Evolutionary conservation across 2,329 filamentous ascomycete genomes (phyloP).

Genomic region (Diaporthe sp.): DNA sequence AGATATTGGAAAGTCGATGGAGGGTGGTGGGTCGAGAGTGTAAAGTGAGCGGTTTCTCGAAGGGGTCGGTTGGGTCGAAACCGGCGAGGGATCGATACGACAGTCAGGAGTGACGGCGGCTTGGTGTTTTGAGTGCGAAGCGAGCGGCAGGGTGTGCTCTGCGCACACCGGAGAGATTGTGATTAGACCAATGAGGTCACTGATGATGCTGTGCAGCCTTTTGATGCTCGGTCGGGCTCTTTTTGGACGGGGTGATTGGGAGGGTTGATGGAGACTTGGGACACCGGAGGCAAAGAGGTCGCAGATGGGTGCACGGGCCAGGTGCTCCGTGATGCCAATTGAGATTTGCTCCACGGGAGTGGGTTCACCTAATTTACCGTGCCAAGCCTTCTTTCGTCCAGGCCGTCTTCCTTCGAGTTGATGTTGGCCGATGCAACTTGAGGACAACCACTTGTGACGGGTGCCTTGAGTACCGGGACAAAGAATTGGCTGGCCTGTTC

Average conservation of each 20-base stretch:
- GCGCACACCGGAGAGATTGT: constrained; percentile 32
- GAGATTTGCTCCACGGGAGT: constrained; percentile 36
- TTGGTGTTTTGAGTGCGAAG: constrained; percentile 23
- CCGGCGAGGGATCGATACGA: constrained; percentile 15
- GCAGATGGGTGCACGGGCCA: constrained; percentile 27
- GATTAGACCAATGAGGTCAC: constrained; percentile 31
- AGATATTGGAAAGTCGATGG: constrained; percentile 26
- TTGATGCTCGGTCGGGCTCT: constrained; percentile 25
- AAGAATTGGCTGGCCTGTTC: not conserved
- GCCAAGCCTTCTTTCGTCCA: constrained; percentile 8
- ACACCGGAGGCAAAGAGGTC: constrained; percentile 31
- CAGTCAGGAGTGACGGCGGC: constrained; percentile 15
- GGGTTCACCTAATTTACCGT: constrained; percentile 35
- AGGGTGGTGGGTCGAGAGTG: constrained; percentile 11
- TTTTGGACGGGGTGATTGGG: constrained; percentile 23
- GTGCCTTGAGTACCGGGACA: not conserved
- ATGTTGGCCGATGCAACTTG: constrained; percentile 1
- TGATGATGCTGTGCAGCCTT: constrained; percentile 30
- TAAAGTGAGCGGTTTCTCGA: constrained; percentile 12
- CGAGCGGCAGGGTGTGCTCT: constrained; percentile 35
- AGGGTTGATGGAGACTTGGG: constrained; percentile 20
- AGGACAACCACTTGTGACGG: constrained; percentile 9
- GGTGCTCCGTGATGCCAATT: constrained; percentile 31
- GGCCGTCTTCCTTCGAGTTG: constrained; percentile 7
- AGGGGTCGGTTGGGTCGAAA: constrained; percentile 21